Evolutionary conservation across 192 early-diverging fungal genomes (phyloP), one percentile per base, ranked within the genome.

Genomic region (Cladochytrium replicatum): DNA sequence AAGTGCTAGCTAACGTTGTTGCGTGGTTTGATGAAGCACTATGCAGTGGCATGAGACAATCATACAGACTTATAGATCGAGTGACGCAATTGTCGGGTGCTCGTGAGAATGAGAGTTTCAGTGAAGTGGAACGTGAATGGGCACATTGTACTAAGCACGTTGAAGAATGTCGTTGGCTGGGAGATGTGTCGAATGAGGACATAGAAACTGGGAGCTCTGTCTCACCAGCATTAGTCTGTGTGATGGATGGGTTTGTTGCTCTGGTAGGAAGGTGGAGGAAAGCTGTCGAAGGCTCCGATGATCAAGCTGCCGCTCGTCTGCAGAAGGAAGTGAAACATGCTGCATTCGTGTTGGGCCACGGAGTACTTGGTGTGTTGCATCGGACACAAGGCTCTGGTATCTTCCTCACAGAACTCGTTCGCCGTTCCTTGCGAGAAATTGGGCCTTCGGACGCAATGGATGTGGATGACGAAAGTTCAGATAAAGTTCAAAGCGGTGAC

Each of bases 21-120:
- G 43, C 69, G n/a, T 88, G 78, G 55, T 50, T 88, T 13, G 81
- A 85, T 47, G 72, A 75, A 47, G 78, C 80, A 45, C 65, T 85
- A 31, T 63, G 54, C 44, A 64, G 72, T 9, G 82, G 73, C 41
- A 52, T 70, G 3, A 69, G 74, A 25, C 58, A 64, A 11, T 77
- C 80, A 34, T 81, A 79, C 54, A 66, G 71, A 39, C 69, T 77
- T 46, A 74, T 82, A 25, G 84, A 86, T 53, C 60, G 72, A 25
- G 52, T 75, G 8, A 50, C 43, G 6, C 40, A 59, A 11, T 43
- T 83, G 2, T 30, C 62, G 25, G 44, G 48, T 17, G 27, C 5
- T 4, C n/a, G n/a, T n/a, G n/a, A n/a, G n/a, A n/a, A n/a, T n/a
- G n/a, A n/a, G n/a, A n/a, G 49, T 37, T 8, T 34, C 54, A 2